Percentiles rank a stretch among this genome's conserved stretches.
Evolutionary conservation across 2,329 filamentous ascomycete species (phyloP).

Genomic region (Chrysoporthe deuterocubensis): DNA sequence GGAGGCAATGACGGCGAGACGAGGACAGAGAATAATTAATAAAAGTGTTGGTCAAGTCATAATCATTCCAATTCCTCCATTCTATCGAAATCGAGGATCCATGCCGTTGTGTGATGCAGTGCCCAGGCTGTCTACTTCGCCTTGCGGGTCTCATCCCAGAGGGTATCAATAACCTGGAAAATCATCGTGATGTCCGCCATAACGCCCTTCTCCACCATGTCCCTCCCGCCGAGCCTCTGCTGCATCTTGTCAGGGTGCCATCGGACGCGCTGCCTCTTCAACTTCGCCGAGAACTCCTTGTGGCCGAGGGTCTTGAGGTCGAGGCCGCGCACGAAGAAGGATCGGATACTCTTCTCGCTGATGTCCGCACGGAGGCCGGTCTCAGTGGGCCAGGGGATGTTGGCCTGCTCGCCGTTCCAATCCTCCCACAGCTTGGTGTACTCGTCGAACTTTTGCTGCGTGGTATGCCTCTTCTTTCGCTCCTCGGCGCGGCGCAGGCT

Average conservation of each 20-base stretch:
- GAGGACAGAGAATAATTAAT: background rate
- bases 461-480: constrained; percentile 58
- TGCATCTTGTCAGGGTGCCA: constrained; percentile 99
- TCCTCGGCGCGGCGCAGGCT: constrained; percentile 70
- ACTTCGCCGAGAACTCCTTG: constrained; percentile 49
- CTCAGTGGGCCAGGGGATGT: constrained; percentile 73
- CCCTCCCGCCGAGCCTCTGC: constrained; percentile 76
- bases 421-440: constrained; percentile 68
- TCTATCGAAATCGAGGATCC: background rate
- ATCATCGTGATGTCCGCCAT: constrained; percentile 84
- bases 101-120: background rate
- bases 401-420: constrained; percentile 50
- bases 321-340: constrained; percentile 66
- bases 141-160: constrained; percentile 70
- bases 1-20: background rate
- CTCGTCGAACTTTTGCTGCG: constrained; percentile 63
- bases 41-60: background rate
- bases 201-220: constrained; percentile 71
- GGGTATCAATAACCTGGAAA: constrained; percentile 84
- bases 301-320: constrained; percentile 49
- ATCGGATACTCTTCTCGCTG: constrained; percentile 62
- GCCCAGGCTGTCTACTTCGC: constrained; percentile 33
- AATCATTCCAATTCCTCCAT: background rate
- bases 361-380: constrained; percentile 63
- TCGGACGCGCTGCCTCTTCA: constrained; percentile 85